Evolutionary conservation across 2,329 filamentous ascomycete genomes (phyloP).

Genomic region (Fusarium citri): DNA sequence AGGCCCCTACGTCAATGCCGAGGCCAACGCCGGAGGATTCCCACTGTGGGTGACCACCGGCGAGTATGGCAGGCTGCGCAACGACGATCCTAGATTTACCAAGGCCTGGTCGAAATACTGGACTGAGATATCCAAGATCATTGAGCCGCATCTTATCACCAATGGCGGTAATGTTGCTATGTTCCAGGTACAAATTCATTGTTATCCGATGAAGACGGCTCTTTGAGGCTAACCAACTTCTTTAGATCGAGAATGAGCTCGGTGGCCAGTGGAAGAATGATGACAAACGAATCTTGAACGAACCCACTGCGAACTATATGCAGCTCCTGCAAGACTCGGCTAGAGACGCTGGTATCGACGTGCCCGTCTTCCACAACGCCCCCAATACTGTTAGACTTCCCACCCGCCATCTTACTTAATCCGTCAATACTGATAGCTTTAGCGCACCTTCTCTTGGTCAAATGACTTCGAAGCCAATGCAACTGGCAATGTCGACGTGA

Average conservation of each 20-base stretch:
- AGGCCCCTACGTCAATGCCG: conserved; percentile 73
- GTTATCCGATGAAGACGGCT: fast-evolving
- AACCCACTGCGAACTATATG: conserved; percentile 66
- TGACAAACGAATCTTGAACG: conserved; percentile 59
- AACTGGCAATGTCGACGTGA: conserved; percentile 67
- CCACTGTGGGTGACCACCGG: conserved; percentile 72
- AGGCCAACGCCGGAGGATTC: conserved; percentile 71
- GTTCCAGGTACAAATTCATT: conserved; percentile 50
- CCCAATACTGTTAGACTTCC: conserved; percentile 64
- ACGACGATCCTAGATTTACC: conserved; percentile 65
- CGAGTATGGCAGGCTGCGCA: conserved; percentile 63
- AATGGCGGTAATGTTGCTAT: conserved; percentile 67
- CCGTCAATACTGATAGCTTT: background rate
- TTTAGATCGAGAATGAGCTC: conserved; percentile 66
- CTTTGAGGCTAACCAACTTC: background rate
- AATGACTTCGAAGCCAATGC: conserved; percentile 65
- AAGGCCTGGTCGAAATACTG: conserved; percentile 67
- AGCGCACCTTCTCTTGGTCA: conserved; percentile 63
- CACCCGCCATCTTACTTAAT: fast-evolving
- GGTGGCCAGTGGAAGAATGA: conserved; percentile 57
- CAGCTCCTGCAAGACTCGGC: conserved; percentile 65
- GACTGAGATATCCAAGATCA: conserved; percentile 60
- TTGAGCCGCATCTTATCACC: conserved; percentile 65
- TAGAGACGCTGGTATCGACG: conserved; percentile 66
- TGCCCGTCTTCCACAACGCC: conserved; percentile 69